Evolutionary conservation across 352 stramenopile genomes (phyloP).

Genomic region (Globisporangium emineosum): DNA sequence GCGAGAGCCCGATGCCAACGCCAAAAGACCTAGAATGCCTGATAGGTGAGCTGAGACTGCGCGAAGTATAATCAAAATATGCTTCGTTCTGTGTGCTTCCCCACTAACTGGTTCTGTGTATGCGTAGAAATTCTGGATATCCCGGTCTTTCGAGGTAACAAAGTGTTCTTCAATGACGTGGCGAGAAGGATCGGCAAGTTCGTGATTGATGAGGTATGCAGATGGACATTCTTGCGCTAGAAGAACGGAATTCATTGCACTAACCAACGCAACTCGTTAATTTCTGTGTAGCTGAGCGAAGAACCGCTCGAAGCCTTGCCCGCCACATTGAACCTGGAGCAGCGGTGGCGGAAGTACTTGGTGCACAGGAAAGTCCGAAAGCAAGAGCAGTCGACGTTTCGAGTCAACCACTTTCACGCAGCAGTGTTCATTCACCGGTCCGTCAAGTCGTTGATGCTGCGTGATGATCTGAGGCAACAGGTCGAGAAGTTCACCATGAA

Average conservation of each 20-base stretch:
- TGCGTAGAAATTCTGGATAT: slow-evolving; percentile 56
- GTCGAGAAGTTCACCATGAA: slow-evolving; percentile 32
- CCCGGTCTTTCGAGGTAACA: slow-evolving; percentile 53
- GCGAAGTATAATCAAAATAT: not conserved
- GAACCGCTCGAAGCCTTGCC: slow-evolving; percentile 47
- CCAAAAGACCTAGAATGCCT: slow-evolving; percentile 44
- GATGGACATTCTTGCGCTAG: not conserved
- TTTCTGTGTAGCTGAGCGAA: slow-evolving; percentile 37
- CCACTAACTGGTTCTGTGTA: too few species aligned
- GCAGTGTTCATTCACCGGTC: slow-evolving; percentile 42
- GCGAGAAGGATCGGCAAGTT: slow-evolving; percentile 51
- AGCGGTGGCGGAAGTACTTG: slow-evolving; percentile 57
- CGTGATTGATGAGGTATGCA: slow-evolving; percentile 46
- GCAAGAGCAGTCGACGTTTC: slow-evolving; percentile 42
- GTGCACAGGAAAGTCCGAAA: slow-evolving; percentile 47
- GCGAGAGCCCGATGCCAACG: slow-evolving; percentile 26
- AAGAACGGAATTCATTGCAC: not conserved
- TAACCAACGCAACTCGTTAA: too few species aligned
- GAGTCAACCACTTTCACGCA: slow-evolving; percentile 54
- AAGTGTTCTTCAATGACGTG: slow-evolving; percentile 71
- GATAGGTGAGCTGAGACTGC: slow-evolving; percentile 31
- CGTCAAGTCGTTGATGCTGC: slow-evolving; percentile 49
- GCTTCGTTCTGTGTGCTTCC: too few species aligned
- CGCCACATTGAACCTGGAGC: slow-evolving; percentile 49
- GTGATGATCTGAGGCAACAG: slow-evolving; percentile 42